Percentiles rank a stretch among this genome's conserved stretches.
Conservation (phyloP, 2,329 filamentous ascomycete genomes). For the Aspergillus chevalieri region DNA sequence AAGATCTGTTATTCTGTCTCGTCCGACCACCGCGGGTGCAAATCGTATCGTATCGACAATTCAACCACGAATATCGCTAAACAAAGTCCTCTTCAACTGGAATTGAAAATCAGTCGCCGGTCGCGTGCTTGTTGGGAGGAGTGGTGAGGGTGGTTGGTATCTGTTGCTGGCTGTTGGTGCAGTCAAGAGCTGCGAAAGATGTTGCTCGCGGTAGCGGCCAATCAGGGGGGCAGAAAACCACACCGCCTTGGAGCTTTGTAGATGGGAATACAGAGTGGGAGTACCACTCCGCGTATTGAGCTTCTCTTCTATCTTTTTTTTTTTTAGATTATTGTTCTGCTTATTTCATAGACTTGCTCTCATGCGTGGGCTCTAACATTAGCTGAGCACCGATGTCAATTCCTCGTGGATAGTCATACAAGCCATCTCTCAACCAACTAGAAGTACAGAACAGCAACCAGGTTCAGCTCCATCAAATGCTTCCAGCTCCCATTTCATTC, state of each 20-base stretch:
- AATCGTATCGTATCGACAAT: too few relatives aligned
- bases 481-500: too few relatives aligned
- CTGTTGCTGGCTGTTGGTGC: constrained; percentile 3
- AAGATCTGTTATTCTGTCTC: neutral
- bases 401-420: too few relatives aligned
- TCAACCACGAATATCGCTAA: too few relatives aligned
- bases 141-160: constrained; percentile 11
- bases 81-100: too few relatives aligned
- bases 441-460: too few relatives aligned
- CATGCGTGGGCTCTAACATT: too few relatives aligned
- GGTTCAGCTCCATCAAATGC: too few relatives aligned
- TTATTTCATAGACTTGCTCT: too few relatives aligned
- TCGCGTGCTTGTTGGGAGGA: constrained; percentile 1
- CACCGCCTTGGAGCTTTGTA: constrained; percentile 20
- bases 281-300: neutral
- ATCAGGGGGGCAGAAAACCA: constrained; percentile 11
- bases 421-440: too few relatives aligned
- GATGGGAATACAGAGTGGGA: neutral
- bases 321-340: neutral
- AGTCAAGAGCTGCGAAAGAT: constrained; percentile 26
- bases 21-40: too few relatives aligned
- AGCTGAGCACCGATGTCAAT: too few relatives aligned
- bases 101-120: constrained; percentile 4
- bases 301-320: neutral
- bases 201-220: constrained; percentile 18